Evolutionary conservation across 306 rosid genomes (phyloP), one percentile per base, ranked within the genome.

Genomic region (Inga laurina): DNA sequence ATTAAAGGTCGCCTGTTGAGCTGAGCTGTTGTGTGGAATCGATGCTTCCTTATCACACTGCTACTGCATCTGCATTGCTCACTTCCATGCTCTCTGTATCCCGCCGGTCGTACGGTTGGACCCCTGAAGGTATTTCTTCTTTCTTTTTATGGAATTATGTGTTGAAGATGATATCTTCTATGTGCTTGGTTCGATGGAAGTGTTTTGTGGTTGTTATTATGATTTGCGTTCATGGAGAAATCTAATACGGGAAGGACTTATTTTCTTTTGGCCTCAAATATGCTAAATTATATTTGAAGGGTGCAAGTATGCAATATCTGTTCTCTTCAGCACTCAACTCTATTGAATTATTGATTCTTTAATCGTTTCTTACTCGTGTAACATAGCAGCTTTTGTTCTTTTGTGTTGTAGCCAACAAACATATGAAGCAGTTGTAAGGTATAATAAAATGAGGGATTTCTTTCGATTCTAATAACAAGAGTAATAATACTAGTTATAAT

Each of bases 31-130:
- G 97, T 52, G 92, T 93, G 56, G 97, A 92, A 80, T 80, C 97
- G 84, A 72, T 96, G 93, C 93, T 92, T 80, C 99, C 99, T 4
- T 93, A 91, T 74, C 97, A 96, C 90, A 88, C 92, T 3, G 97
- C 92, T 45, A 94, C 97, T 3, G 98, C 99, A 78, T 93, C 98
- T 39, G 97, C 99, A 76, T 90, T 96, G 90, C 90, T 96, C 72
- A 94, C 88, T 64, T 96, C 98, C 37, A 91, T 92, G 98, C 94
- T 96, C 44, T 93, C 97, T 37, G 93, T 88, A 21, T 92, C 97
- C 80, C 83, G 88, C 82, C 90, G 95, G 49, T 83, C 91, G 10
- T 89, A 82, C 65, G 91, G 91, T 85, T 96, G 99, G 99, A 92
- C 90, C 56, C 84, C 90, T 56, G 97, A 96, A 89, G 98, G 98